Conservation (phyloP, 805 yeast genomes). For the Ogataea pini region DNA sequence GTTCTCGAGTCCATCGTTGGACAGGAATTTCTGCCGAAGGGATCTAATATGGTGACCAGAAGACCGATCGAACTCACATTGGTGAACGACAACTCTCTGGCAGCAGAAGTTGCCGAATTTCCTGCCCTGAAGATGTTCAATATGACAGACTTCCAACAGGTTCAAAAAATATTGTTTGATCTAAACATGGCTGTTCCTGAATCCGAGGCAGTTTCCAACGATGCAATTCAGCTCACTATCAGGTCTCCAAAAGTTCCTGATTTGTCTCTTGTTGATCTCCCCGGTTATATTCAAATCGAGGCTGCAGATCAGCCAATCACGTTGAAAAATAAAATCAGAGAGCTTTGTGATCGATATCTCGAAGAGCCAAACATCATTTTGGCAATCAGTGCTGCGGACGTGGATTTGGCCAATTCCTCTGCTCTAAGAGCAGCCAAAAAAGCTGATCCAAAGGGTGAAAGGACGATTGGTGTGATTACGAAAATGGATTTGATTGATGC, state of each 20-base stretch:
- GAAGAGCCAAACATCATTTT: slow-evolving; percentile 91
- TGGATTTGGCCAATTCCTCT: slow-evolving; percentile 93
- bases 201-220: slow-evolving; percentile 82
- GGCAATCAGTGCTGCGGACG: slow-evolving; percentile 97
- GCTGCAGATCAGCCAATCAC: slow-evolving; percentile 94
- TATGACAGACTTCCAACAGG: slow-evolving; percentile 83
- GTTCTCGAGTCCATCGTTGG: slow-evolving; percentile 96
- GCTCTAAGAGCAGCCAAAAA: slow-evolving; percentile 87
- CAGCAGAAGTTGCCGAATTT: slow-evolving; percentile 88
- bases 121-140: slow-evolving; percentile 84
- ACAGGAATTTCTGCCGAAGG: slow-evolving; percentile 96
- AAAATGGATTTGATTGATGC: slow-evolving; percentile 90
- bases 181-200: slow-evolving; percentile 90
- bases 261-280: slow-evolving; percentile 89
- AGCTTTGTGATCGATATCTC: slow-evolving; percentile 79
- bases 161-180: slow-evolving; percentile 83
- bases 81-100: slow-evolving; percentile 76
- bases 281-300: slow-evolving; percentile 96
- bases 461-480: slow-evolving; percentile 96
- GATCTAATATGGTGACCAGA: slow-evolving; percentile 96
- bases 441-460: slow-evolving; percentile 91
- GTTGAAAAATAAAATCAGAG: slow-evolving; percentile 74
- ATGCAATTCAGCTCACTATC: slow-evolving; percentile 90
- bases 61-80: slow-evolving; percentile 95
- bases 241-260: slow-evolving; percentile 92